These are phyloP conservation scores for Pochonia chlamydosporia DNA, from an alignment of 2,329 filamentous ascomycete species.

Conservation along the genomic window DNA sequence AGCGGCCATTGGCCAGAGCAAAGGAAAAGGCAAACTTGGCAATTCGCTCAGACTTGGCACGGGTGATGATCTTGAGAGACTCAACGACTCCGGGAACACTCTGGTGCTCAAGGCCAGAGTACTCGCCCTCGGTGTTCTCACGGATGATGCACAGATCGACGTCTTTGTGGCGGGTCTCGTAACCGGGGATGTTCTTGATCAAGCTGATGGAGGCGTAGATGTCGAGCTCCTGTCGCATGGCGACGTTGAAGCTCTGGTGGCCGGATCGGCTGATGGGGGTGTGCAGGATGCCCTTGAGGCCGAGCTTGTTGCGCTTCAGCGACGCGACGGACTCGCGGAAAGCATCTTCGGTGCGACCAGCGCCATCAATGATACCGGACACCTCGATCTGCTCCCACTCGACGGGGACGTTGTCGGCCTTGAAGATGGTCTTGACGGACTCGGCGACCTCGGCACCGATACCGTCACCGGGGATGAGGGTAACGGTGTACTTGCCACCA, in stretches of 20 bases:
- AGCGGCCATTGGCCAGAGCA: constrained; percentile 95
- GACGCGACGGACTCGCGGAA: constrained; percentile 95
- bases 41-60: constrained; percentile 97
- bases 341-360: constrained; percentile 83
- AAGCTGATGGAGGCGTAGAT: constrained; percentile 97
- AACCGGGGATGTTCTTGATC: constrained; percentile 99
- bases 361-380: constrained; percentile 74
- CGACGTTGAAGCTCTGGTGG: constrained; percentile 99
- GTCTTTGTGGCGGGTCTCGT: constrained; percentile 93
- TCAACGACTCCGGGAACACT: constrained; percentile 94
- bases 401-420: constrained; percentile 96
- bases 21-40: constrained; percentile 98
- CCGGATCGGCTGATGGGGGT: constrained; percentile 94
- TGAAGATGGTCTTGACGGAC: constrained; percentile 98
- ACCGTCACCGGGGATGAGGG: constrained; percentile 96
- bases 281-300: constrained; percentile 97
- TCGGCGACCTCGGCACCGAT: constrained; percentile 97
- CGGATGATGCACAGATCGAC: constrained; percentile 99
- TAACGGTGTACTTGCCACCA: constrained; percentile 98
- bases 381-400: constrained; percentile 99
- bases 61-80: constrained; percentile 99
- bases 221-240: constrained; percentile 97
- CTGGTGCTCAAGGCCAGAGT: constrained; percentile 98
- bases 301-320: constrained; percentile 96
- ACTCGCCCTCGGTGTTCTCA: constrained; percentile 99